phyloP scores from a whole-genome alignment of 805 yeast genomes.

The Monosporozyma siamensis region DNA sequence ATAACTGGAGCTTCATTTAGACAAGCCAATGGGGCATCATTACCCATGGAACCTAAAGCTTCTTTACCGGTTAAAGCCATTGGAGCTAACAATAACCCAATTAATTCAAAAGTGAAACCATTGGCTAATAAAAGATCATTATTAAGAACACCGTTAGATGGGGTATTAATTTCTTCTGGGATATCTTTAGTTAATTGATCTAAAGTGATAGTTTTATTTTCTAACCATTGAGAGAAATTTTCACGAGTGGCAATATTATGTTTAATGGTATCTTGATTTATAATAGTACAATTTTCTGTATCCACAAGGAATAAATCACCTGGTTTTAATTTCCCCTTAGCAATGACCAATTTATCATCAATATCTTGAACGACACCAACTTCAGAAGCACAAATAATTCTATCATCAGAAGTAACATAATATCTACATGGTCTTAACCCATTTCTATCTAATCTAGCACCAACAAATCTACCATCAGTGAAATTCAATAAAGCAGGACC shows the following conservation, averaged over 20 bases:
- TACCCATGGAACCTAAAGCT: constrained; percentile 97
- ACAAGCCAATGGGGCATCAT: constrained; percentile 92
- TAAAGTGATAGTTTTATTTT: constrained; percentile 63
- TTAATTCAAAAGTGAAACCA: constrained; percentile 93
- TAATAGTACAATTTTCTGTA: constrained; percentile 84
- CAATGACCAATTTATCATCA: constrained; percentile 69
- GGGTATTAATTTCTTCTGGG: constrained; percentile 4
- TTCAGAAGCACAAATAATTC: constrained; percentile 96
- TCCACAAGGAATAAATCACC: constrained; percentile 95
- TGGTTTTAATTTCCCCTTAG: constrained; percentile 91
- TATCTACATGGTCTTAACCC: constrained; percentile 98
- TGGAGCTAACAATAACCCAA: constrained; percentile 73
- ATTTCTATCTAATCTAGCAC: constrained; percentile 95
- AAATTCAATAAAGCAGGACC: constrained; percentile 97
- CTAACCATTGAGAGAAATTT: constrained; percentile 92
- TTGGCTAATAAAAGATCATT: constrained; percentile 81
- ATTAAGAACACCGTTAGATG: constrained; percentile 43
- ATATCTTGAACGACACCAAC: constrained; percentile 89
- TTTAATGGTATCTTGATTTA: constrained; percentile 87
- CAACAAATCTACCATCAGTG: constrained; percentile 96
- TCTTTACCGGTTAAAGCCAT: constrained; percentile 92
- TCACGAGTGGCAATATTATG: constrained; percentile 65
- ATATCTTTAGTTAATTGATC: constrained; percentile 45
- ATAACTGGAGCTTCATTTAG: constrained; percentile 85
- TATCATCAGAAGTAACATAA: constrained; percentile 87